These are phyloP conservation scores for Mesembryanthemum crystallinum DNA, from an alignment of 148 eudicot species.

Conservation along the genomic window DNA sequence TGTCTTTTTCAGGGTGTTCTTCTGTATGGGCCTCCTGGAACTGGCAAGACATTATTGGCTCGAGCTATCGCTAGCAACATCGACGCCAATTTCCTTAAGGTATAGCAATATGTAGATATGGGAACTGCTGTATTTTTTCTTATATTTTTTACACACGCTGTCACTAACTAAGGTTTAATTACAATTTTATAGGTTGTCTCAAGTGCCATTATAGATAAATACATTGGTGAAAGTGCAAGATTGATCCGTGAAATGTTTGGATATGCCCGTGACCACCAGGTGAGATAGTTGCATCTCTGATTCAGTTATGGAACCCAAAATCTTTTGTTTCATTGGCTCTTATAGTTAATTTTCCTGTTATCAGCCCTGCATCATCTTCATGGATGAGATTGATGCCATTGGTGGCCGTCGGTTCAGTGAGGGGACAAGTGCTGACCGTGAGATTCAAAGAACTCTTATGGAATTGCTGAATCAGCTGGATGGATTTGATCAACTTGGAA, in stretches of 20 bases:
- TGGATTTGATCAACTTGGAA: slow-evolving; percentile 94
- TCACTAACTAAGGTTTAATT: not conserved
- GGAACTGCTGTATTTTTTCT: not conserved
- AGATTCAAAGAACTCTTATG: slow-evolving; percentile 97
- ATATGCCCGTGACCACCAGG: slow-evolving; percentile 99
- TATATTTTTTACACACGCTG: not conserved
- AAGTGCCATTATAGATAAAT: slow-evolving; percentile 95
- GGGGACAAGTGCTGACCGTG: slow-evolving; percentile 99
- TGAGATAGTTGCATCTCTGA: slow-evolving; percentile 25
- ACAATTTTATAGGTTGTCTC: slow-evolving; percentile 66
- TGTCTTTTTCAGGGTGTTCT: slow-evolving; percentile 72
- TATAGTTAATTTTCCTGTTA: not conserved
- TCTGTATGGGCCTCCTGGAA: slow-evolving; percentile 98
- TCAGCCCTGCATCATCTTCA: slow-evolving; percentile 96
- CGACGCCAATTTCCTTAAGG: slow-evolving; percentile 95
- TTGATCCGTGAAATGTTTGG: slow-evolving; percentile 93
- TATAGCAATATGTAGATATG: slow-evolving; percentile 16
- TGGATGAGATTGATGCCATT: slow-evolving; percentile 98
- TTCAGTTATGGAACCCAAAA: not conserved
- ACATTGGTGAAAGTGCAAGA: slow-evolving; percentile 98
- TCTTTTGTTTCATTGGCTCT: slow-evolving; percentile 6
- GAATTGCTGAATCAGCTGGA: slow-evolving; percentile 91
- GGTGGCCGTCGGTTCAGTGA: slow-evolving; percentile 97
- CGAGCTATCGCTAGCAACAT: slow-evolving; percentile 98
- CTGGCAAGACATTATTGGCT: slow-evolving; percentile 94